Percentiles rank a stretch among this genome's conserved stretches.
phyloP scores from a whole-genome alignment of 495 filamentous ascomycete species.

The Clavariopsis aquatica region DNA sequence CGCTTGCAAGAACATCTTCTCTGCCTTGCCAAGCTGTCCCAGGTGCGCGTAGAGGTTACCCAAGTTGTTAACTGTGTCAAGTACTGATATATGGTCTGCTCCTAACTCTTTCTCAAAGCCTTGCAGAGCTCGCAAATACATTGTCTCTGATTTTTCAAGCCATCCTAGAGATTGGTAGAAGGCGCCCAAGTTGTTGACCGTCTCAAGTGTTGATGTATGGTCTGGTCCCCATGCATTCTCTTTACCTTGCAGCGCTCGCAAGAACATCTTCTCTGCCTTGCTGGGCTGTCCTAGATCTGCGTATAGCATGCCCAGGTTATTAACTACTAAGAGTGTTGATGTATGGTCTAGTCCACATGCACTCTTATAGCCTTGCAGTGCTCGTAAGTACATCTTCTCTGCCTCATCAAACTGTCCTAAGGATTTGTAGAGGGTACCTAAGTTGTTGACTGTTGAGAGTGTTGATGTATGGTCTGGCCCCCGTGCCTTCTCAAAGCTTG shows the following conservation, averaged over 20 bases:
- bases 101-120: too few relatives aligned
- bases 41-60: conserved; percentile 6
- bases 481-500: neutral
- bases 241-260: too few relatives aligned
- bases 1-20: neutral
- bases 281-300: neutral
- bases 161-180: neutral
- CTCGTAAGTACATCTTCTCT: conserved; percentile 1
- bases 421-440: conserved; percentile 3
- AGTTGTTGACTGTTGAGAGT: conserved; percentile 4
- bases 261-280: neutral
- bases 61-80: conserved; percentile 4
- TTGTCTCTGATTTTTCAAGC: neutral
- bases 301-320: conserved; percentile 7
- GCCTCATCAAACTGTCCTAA: conserved; percentile 1
- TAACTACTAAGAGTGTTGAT: conserved; percentile 11
- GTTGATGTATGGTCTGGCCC: conserved; percentile 15
- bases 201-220: conserved; percentile 13
- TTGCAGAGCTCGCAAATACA: too few relatives aligned
- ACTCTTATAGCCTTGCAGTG: too few relatives aligned
- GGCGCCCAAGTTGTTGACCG: conserved; percentile 3
- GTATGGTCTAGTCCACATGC: conserved; percentile 8
- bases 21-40: conserved; percentile 1
- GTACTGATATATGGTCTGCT: conserved; percentile 11
- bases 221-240: conserved; percentile 7